Base-by-base conservation (phyloP, 805 yeast genomes). In the Starmerella geochares region DNA sequence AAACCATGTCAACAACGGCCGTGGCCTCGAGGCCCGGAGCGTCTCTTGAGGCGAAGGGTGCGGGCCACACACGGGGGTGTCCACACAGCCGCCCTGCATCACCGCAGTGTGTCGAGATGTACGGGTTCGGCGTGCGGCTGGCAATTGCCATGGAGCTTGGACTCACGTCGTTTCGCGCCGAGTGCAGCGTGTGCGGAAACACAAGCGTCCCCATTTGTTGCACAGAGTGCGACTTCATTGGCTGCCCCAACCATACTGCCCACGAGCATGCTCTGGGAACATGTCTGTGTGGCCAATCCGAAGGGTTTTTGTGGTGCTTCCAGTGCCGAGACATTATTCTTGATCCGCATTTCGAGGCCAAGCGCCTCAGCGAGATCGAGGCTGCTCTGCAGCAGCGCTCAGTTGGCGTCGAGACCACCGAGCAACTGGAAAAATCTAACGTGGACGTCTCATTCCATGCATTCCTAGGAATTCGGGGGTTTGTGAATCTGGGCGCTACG, bases 401-500 rank as follows among this genome's bases (percentile, higher is more conserved):
- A 3, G 44, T 40, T 14, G n/a, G 11, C n/a, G 17, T 23, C n/a
- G 23, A 31, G 45, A 2, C n/a, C 17, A 5, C 3, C 10, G 42
- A 10, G n/a, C 9, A 5, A 11, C 24, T 10, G 19, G 28, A 21
- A 20, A 11, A 14, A 27, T 13, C 16, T 17, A n/a, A 19, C 24
- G 25, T 11, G n/a, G 35, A 37, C 7, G 35, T 46, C 21, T 84
- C 86, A 3, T 56, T 70, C 58, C 74, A 74, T 47, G 82, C 88
- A 1, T 71, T 78, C 5, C 75, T 80, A n/a, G 97, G 96, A 0
- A 69, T 92, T 19, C 75, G 83, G 47, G 98, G 98, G 3, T 77
- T 92, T 58, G 80, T 86, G 46, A 90, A 90, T 64, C 79, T 90
- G 80, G 99, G 99, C 0, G 84, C 98, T 0, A 92, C 98, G 0